Evolutionary conservation across 306 rosid species (phyloP).

Genomic region (Ochetophila trinervis): DNA sequence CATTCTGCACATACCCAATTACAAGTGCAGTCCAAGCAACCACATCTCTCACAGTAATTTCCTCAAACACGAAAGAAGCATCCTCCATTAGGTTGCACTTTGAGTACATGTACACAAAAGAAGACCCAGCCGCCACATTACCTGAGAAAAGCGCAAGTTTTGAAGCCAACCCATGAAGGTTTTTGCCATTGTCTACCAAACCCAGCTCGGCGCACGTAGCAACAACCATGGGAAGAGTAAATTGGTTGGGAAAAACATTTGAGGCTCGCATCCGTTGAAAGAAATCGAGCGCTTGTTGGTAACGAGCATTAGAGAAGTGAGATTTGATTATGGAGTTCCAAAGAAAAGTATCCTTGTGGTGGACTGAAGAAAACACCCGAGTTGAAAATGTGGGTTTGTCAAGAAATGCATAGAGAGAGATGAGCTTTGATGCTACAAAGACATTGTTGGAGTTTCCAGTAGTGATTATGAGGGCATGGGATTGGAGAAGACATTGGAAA

Average conservation of each 20-base stretch:
- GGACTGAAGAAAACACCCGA: constrained; percentile 40
- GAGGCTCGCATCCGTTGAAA: constrained; percentile 55
- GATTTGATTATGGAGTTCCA: constrained; percentile 78
- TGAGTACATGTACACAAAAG: constrained; percentile 55
- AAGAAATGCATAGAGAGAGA: constrained; percentile 58
- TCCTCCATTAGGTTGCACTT: constrained; percentile 46
- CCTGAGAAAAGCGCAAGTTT: constrained; percentile 43
- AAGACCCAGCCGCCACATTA: constrained; percentile 53
- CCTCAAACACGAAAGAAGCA: constrained; percentile 56
- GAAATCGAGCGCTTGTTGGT: constrained; percentile 35
- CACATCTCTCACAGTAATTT: constrained; percentile 59
- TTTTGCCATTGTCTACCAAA: constrained; percentile 36
- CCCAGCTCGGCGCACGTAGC: constrained; percentile 49
- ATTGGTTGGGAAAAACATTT: constrained; percentile 37
- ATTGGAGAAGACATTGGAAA: constrained; percentile 44
- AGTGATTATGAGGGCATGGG: constrained; percentile 58
- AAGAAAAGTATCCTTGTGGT: constrained; percentile 50
- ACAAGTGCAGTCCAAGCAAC: constrained; percentile 78
- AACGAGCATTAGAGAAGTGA: constrained; percentile 54
- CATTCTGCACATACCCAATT: constrained; percentile 66
- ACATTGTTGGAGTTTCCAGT: constrained; percentile 71
- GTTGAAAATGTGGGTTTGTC: constrained; percentile 35
- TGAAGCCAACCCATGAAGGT: constrained; percentile 50
- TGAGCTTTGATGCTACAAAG: constrained; percentile 67
- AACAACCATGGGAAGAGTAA: constrained; percentile 62